Evolutionary conservation across 1,284 basidiomycete genomes (phyloP), one percentile per base, ranked within the genome.

Genomic region (Porodaedalea pini): DNA sequence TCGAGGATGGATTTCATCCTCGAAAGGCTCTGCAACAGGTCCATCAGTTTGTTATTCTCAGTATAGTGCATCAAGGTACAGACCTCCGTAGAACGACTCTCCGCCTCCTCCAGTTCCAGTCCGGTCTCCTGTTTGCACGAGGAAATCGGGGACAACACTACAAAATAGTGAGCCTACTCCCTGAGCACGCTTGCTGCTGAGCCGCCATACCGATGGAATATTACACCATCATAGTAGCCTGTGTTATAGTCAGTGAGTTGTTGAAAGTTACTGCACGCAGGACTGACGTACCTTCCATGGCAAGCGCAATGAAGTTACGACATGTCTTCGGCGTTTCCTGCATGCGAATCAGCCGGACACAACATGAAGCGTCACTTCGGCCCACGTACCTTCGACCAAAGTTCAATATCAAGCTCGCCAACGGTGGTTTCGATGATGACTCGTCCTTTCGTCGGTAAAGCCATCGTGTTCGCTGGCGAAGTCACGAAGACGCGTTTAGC

Each of bases 181-280:
- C 15, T 31, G 15, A 7, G 11, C 11, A 6, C 29, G 15, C 15
- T 15, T 17, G 15, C 17, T 27, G 53, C 54, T 54, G 41, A 53
- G 15, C 32, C 52, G 17, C 63, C 78, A 19, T 73, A 85, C 82
- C 96, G 85, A 71, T 98, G 95, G 66, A 97, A 98, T 58, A 95
- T 88, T 53, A 92, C 86, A 40, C 90, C 88, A 65, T 99, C 96
- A 72, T 98, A 99, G 73, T 97, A 98, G 4, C 95, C 93, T 94
- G 67, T 2, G 52, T 25, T 60, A 43, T 1, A 41, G 51, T 34
- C 4, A 36, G 25, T 51, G 2, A 55, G 49, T 47, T 25, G 34
- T 15, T 10, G 15, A 23, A 36, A 15, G 11, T 25, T 0, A 43
- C 45, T 54, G 50, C 47, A 59, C 40, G n/a, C 58, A 56, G 60